A percentile compares a stretch with the other conserved stretches of the same genome.
Evolutionary conservation across 352 stramenopile species (phyloP).

Genomic region (Discostella stelligera): DNA sequence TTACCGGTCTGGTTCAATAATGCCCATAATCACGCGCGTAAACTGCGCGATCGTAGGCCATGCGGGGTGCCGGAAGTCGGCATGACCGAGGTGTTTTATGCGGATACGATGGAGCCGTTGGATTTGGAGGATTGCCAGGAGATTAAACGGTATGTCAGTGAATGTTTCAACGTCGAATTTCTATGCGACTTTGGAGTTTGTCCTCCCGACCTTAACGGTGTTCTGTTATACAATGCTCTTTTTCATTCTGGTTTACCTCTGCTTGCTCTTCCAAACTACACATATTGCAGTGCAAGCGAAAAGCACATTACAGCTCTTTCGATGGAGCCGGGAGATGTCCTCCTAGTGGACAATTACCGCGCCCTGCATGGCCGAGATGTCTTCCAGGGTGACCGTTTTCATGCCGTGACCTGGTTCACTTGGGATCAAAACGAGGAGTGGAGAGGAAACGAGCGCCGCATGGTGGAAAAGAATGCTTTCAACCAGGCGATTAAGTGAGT

Average conservation of each 20-base stretch:
- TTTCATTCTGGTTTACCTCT: no score
- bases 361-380: conserved; percentile 82
- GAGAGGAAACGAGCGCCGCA: conserved; percentile 74
- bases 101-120: conserved; percentile 79
- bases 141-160: conserved; percentile 65
- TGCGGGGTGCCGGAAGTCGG: conserved; percentile 83
- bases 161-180: neutral
- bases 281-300: conserved; percentile 57
- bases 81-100: conserved; percentile 85
- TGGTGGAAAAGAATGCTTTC: conserved; percentile 82
- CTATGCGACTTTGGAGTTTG: neutral
- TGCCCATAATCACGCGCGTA: conserved; percentile 82
- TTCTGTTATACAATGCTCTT: no score
- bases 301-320: conserved; percentile 82
- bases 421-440: conserved; percentile 76
- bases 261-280: neutral
- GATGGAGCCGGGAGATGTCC: conserved; percentile 84
- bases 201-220: no score
- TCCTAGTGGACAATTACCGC: conserved; percentile 84
- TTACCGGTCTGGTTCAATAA: conserved; percentile 85
- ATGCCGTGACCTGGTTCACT: conserved; percentile 84
- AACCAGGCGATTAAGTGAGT: conserved; percentile 80
- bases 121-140: conserved; percentile 79
- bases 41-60: conserved; percentile 78
- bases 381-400: conserved; percentile 82